Evolutionary conservation across 352 stramenopile genomes (phyloP), one percentile per base, ranked within the genome.

Genomic region (Aphanomyces stellatus): DNA sequence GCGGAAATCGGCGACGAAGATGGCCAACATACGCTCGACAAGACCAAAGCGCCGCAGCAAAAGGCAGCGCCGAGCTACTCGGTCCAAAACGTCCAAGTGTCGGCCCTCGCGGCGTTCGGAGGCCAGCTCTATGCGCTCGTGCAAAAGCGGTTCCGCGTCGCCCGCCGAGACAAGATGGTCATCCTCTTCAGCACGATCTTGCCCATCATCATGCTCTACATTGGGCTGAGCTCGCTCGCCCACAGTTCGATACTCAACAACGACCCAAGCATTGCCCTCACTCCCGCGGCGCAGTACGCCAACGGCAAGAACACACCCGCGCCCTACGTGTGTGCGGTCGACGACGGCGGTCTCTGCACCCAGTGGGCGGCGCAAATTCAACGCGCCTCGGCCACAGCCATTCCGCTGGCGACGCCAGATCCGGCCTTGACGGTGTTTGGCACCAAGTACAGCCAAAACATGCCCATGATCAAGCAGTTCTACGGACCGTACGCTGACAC

Each of bases 121-220:
- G 48, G 73, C 8, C 85, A 93, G 24, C 62, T 93, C 37, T 67
- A 48, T 19, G 85, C 83, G 7, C 66, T 93, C 4, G 43, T 91
- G 10, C 65, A 70, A 34, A 93, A 93, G 61, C 76, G 82, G 10
- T 33, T 85, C 17, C 62, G 74, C 15, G 77, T 71, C 19, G 81
- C 79, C 0, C 84, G 76, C 27, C 77, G 85, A 15, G 85, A 93
- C 57, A 72, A 76, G 8, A 79, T 76, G 35, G 84, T 89, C 74
- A 43, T 96, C 4, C 76, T 88, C 60, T 94, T 87, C 71, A 90
- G 85, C 65, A 82, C 70, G 2, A 25, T 93, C 10, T 69, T 94
- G 19, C 87, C 87, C 0, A 72, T 90, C 42, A 53, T 84, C 4
- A 68, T 91, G n/a, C 74, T 95, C 25, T 76, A 88, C 28, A 63